Percentiles rank a stretch among this genome's conserved stretches.
Evolutionary conservation across 495 filamentous ascomycete genomes (phyloP).

Genomic region (Pyrenopolyporus hunteri): DNA sequence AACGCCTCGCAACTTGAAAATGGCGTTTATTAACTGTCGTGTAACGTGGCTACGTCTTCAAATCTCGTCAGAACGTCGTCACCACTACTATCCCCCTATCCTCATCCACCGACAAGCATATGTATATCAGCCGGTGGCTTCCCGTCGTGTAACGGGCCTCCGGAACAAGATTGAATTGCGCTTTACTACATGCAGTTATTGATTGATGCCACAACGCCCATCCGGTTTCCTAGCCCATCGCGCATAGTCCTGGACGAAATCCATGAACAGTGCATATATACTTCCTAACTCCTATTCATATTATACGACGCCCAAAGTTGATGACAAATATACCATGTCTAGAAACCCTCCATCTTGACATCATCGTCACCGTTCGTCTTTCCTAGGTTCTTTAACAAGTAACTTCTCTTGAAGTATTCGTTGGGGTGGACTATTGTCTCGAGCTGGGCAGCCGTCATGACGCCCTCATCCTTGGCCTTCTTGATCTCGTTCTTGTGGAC

Average conservation of each 20-base stretch:
- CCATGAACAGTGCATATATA: conserved; percentile 6
- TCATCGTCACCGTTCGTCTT: conserved; percentile 47
- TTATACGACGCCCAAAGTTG: not conserved
- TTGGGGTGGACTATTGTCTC: conserved; percentile 99
- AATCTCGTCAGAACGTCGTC: conserved; percentile 19
- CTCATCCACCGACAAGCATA: conserved; percentile 5
- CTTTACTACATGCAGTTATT: conserved; percentile 2
- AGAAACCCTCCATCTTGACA: conserved; percentile 56
- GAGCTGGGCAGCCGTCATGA: conserved; percentile 78
- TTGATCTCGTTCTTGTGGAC: conserved; percentile 86
- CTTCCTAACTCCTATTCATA: not conserved
- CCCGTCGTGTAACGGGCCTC: conserved; percentile 2
- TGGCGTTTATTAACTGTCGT: conserved; percentile 19
- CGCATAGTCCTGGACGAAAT: not conserved
- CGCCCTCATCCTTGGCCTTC: conserved; percentile 80
- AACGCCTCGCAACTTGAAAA: not conserved
- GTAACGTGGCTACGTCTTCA: not conserved
- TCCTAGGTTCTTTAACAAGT: conserved; percentile 76
- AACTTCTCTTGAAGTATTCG: conserved; percentile 95
- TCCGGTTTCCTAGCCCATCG: not conserved
- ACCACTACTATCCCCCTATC: not conserved
- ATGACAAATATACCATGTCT: not conserved
- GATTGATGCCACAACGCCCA: conserved; percentile 20
- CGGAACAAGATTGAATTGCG: conserved; percentile 8
- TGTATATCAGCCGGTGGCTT: not conserved